Evolutionary conservation across 176 grass and related monocot genomes (phyloP).

Genomic region (Hsuehochloa calcarea): DNA sequence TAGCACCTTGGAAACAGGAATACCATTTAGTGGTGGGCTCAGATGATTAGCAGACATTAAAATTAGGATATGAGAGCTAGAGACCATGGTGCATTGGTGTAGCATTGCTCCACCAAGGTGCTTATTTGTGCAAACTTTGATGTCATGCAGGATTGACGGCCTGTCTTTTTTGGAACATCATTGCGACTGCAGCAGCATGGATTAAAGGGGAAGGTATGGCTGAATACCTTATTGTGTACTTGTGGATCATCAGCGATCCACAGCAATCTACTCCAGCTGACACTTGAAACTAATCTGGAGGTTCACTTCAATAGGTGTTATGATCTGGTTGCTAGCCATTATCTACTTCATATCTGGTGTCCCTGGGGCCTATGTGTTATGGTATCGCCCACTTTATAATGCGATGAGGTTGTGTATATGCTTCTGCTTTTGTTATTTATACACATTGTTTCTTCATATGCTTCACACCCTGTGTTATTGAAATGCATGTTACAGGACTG

Average conservation of each 20-base stretch:
- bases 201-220: conserved; percentile 84
- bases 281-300: conserved; percentile 9
- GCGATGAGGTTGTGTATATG: conserved; percentile 70
- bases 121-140: conserved; percentile 31
- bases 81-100: neutral
- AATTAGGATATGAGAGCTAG: neutral
- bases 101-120: neutral
- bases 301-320: conserved; percentile 58
- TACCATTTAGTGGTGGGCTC: neutral
- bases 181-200: conserved; percentile 85
- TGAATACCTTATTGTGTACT: neutral
- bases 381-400: conserved; percentile 96
- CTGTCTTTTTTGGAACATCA: conserved; percentile 88
- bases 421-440: conserved; percentile 18
- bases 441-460: conserved; percentile 12
- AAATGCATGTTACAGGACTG: conserved; percentile 65
- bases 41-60: conserved; percentile 15
- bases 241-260: neutral
- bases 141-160: conserved; percentile 69
- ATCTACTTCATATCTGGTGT: conserved; percentile 96
- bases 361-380: conserved; percentile 83
- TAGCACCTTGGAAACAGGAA: conserved; percentile 1
- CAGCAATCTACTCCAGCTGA: neutral
- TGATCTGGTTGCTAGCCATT: conserved; percentile 92
- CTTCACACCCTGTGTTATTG: conserved; percentile 4